phyloP scores from a whole-genome alignment of 805 yeast genomes.

The Candida sphagnicola region DNA sequence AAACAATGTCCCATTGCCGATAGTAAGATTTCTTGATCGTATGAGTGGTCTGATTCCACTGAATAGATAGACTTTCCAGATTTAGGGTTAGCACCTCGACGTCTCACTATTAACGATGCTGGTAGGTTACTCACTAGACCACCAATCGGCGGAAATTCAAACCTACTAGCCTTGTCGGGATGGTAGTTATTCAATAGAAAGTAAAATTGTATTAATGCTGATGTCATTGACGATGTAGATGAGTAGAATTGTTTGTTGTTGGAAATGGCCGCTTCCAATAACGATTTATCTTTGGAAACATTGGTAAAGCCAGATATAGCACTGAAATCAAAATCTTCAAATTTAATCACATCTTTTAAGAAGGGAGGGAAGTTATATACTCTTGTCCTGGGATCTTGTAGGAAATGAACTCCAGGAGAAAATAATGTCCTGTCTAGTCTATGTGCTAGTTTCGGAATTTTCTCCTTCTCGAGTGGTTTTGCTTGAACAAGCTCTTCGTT shows the following conservation, averaged over 20 bases:
- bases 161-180: slow-evolving; percentile 16
- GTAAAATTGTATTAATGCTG: slow-evolving; percentile 71
- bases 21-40: slow-evolving; percentile 63
- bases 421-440: slow-evolving; percentile 68
- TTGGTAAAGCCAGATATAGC: slow-evolving; percentile 55
- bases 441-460: slow-evolving; percentile 59
- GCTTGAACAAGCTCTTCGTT: slow-evolving; percentile 10
- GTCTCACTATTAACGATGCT: slow-evolving; percentile 48
- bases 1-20: slow-evolving; percentile 74
- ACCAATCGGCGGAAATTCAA: slow-evolving; percentile 40
- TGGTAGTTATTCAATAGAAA: slow-evolving; percentile 50
- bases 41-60: slow-evolving; percentile 65
- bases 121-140: slow-evolving; percentile 43
- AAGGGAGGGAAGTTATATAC: slow-evolving; percentile 65
- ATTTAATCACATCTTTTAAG: slow-evolving; percentile 55
- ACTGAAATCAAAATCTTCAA: slow-evolving; percentile 63
- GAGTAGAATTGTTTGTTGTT: slow-evolving; percentile 49
- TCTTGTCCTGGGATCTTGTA: slow-evolving; percentile 74
- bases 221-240: slow-evolving; percentile 88
- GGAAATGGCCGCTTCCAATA: slow-evolving; percentile 45
- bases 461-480: slow-evolving; percentile 13
- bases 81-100: slow-evolving; percentile 30
- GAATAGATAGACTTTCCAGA: slow-evolving; percentile 43
- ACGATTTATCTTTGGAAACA: slow-evolving; percentile 58
- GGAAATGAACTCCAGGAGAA: slow-evolving; percentile 75